These are phyloP conservation scores for Coemansia sp. DNA, from an alignment of 192 early-diverging fungal genomes.

Conservation along the genomic window DNA sequence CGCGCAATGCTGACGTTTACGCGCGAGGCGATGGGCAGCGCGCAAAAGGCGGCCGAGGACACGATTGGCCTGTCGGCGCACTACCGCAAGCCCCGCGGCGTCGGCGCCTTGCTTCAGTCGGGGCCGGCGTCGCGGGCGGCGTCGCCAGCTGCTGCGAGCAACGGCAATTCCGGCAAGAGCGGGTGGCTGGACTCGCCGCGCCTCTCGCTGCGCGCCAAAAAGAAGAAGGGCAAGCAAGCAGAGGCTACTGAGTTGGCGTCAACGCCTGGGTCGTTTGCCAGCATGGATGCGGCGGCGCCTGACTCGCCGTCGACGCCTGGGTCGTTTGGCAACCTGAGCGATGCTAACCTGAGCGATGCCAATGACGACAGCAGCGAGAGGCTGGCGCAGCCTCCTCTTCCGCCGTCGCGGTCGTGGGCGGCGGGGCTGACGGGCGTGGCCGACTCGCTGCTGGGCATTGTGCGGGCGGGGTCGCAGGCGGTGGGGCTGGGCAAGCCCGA, in stretches of 20 bases:
- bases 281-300: slow-evolving; percentile 15
- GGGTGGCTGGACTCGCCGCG: slow-evolving; percentile 36
- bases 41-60: slow-evolving; percentile 64
- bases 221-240: not conserved
- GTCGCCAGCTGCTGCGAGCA: no score
- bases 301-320: no score
- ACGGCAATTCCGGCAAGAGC: no score
- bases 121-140: slow-evolving; percentile 32
- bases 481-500: slow-evolving; percentile 40
- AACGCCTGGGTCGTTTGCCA: slow-evolving; percentile 7
- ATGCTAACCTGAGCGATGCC: not conserved
- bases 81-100: slow-evolving; percentile 63
- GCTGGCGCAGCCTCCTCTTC: slow-evolving; percentile 2
- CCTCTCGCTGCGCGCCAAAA: slow-evolving; percentile 31
- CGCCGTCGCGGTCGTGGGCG: slow-evolving; percentile 36
- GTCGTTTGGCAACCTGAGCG: slow-evolving; percentile 35
- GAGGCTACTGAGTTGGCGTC: not conserved
- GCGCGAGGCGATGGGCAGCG: slow-evolving; percentile 63
- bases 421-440: slow-evolving; percentile 40
- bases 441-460: slow-evolving; percentile 43
- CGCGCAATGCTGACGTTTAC: slow-evolving; percentile 82
- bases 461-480: slow-evolving; percentile 44
- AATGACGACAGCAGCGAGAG: slow-evolving; percentile 6
- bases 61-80: slow-evolving; percentile 64
- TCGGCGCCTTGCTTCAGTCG: slow-evolving; percentile 30